Evolutionary conservation across 208 protist genomes (phyloP).

Genomic region (Strigomonas galati): DNA sequence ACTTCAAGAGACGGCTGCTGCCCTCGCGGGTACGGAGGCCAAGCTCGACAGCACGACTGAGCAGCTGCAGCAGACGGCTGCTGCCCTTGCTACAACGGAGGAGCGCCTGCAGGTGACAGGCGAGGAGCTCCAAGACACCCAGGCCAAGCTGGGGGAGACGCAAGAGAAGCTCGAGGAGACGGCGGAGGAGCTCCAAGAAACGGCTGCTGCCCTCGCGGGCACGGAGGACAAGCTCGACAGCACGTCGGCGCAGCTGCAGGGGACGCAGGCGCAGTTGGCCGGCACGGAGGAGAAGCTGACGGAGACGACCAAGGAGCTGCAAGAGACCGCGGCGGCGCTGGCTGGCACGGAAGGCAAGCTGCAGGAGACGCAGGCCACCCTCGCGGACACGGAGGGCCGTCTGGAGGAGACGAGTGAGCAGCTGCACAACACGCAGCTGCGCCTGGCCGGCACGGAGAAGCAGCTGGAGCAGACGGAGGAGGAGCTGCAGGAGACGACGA

Average conservation of each 20-base stretch:
- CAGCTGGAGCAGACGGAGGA: slow-evolving; percentile 9
- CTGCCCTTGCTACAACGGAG: slow-evolving; percentile 15
- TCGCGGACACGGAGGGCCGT: slow-evolving; percentile 11
- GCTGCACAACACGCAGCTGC: slow-evolving; percentile 12
- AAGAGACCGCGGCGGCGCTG: slow-evolving; percentile 27
- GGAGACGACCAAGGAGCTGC: slow-evolving; percentile 18
- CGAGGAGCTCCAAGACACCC: slow-evolving; percentile 15
- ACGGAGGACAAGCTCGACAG: slow-evolving; percentile 26
- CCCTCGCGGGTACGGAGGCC: slow-evolving; percentile 30
- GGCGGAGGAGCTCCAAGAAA: slow-evolving; percentile 19
- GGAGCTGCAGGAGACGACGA: slow-evolving; percentile 20
- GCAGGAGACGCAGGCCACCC: slow-evolving; percentile 12
- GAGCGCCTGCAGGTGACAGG: background rate
- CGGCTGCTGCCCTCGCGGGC: slow-evolving; percentile 28
- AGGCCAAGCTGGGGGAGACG: slow-evolving; percentile 18
- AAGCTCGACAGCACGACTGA: slow-evolving; percentile 26
- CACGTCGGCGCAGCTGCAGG: slow-evolving; percentile 22
- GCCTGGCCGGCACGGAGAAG: slow-evolving; percentile 16
- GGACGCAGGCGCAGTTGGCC: slow-evolving; percentile 13
- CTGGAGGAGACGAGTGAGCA: slow-evolving; percentile 5
- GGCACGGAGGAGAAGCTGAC: slow-evolving; percentile 19
- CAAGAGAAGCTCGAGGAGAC: slow-evolving; percentile 15
- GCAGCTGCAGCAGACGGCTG: slow-evolving; percentile 18
- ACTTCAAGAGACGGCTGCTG: slow-evolving; percentile 24
- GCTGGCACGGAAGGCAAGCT: slow-evolving; percentile 24